Conservation (phyloP, 1,284 basidiomycete species). For the Cutaneotrichosporon sp. region DNA sequence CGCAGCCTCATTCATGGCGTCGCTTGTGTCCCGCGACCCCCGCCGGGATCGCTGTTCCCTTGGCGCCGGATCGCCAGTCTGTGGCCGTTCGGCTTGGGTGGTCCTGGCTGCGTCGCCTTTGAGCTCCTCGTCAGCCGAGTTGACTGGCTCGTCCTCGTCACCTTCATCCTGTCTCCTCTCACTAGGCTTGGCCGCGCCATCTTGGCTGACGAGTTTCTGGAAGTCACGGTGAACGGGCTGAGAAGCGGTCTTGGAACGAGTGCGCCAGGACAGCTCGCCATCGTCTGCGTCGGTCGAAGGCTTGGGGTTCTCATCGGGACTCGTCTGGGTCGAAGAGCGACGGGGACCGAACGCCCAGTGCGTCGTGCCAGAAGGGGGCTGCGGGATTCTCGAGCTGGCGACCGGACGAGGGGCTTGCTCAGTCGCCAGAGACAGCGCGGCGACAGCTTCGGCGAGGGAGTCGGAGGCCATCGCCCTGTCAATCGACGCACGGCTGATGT, state of each 20-base stretch:
- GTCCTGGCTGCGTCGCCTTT: not conserved
- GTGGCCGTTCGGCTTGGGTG: not conserved
- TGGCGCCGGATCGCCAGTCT: not conserved
- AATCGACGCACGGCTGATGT: not conserved
- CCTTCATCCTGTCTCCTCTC: conserved; percentile 2
- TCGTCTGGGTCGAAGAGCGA: not conserved
- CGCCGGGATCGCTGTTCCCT: not conserved
- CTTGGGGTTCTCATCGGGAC: not conserved
- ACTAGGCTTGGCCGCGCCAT: not conserved
- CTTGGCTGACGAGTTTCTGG: not conserved
- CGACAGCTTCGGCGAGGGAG: not conserved
- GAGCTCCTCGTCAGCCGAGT: conserved; percentile 2
- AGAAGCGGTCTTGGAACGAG: not conserved
- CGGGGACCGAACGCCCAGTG: not conserved
- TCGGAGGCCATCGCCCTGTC: not conserved
- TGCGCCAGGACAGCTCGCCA: not conserved
- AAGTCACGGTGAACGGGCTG: not conserved
- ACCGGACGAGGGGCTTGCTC: not conserved
- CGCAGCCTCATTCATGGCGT: not conserved
- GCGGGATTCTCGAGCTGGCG: not conserved
- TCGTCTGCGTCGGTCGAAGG: not conserved
- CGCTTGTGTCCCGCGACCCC: not conserved
- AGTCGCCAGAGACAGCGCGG: not conserved
- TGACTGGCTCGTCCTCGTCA: conserved; percentile 1
- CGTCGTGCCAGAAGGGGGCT: not conserved